Evolutionary conservation across 192 early-diverging fungal genomes (phyloP).

Genomic region (Phycomyces nitens): DNA sequence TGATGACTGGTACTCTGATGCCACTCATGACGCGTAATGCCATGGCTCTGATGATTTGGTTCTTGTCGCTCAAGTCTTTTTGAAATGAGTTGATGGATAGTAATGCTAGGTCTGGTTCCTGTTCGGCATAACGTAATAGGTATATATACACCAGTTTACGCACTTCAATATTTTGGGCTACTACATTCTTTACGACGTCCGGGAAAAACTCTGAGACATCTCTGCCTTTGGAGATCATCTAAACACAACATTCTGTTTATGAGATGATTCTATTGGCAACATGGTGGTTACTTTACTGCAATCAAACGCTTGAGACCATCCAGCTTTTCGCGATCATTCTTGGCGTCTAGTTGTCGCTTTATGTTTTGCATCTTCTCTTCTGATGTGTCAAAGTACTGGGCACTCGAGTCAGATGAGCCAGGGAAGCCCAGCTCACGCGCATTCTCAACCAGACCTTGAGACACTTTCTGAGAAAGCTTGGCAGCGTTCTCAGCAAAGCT

Average conservation of each 20-base stretch:
- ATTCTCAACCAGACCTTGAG: conserved; percentile 84
- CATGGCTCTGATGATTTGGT: conserved; percentile 92
- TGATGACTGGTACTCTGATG: conserved; percentile 89
- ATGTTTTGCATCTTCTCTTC: conserved; percentile 83
- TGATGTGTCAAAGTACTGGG: conserved; percentile 86
- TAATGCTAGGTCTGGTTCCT: conserved; percentile 93
- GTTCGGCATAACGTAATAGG: conserved; percentile 89
- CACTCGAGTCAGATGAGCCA: conserved; percentile 55
- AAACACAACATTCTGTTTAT: conserved; percentile 3
- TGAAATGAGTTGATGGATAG: conserved; percentile 98
- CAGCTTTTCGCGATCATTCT: conserved; percentile 88
- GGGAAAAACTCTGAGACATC: conserved; percentile 90
- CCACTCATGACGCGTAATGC: conserved; percentile 93
- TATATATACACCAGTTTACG: conserved; percentile 97
- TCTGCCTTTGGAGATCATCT: conserved; percentile 87
- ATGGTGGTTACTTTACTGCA: conserved; percentile 52
- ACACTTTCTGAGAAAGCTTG: conserved; percentile 73
- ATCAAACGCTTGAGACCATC: conserved; percentile 88
- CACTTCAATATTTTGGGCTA: conserved; percentile 82
- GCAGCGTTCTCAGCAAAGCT: conserved; percentile 74
- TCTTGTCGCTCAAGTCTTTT: conserved; percentile 89
- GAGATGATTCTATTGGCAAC: not conserved
- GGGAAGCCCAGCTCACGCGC: conserved; percentile 79
- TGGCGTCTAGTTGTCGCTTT: conserved; percentile 69
- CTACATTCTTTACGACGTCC: conserved; percentile 97